These are phyloP conservation scores for Aurinia saxatilis DNA, from an alignment of 345 rosid genomes.

Conservation along the genomic window DNA sequence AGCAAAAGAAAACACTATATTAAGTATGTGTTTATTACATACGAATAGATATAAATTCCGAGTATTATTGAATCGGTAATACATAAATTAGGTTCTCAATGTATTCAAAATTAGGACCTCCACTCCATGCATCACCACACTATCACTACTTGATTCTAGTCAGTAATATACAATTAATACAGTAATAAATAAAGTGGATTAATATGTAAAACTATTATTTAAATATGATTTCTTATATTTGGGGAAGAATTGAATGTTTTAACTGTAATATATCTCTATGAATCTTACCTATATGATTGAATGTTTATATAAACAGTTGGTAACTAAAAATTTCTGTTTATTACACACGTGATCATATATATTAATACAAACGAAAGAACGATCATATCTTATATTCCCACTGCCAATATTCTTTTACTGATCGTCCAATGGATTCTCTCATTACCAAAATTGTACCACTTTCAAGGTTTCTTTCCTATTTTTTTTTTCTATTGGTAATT, in stretches of 20 bases:
- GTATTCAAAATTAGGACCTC: too few species aligned
- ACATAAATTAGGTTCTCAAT: too few species aligned
- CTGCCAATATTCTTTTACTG: conserved; percentile 27
- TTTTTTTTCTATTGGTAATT: background rate
- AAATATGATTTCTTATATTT: background rate
- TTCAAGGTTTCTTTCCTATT: conserved; percentile 4
- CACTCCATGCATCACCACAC: too few species aligned
- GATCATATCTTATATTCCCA: conserved; percentile 28
- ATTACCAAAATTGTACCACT: conserved; percentile 21
- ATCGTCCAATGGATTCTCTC: conserved; percentile 25
- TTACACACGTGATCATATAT: conserved; percentile 27
- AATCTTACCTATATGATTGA: conserved; percentile 8
- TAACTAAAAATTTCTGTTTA: background rate
- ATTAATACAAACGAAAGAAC: conserved; percentile 16
- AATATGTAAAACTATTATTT: background rate
- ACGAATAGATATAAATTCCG: too few species aligned
- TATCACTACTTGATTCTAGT: too few species aligned
- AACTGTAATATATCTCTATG: background rate
- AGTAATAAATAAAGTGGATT: background rate
- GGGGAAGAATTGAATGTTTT: background rate
- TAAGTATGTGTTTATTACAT: too few species aligned
- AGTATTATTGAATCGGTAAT: too few species aligned
- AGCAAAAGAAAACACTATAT: too few species aligned
- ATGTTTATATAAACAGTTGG: conserved; percentile 2
- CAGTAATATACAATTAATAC: too few species aligned